Evolutionary conservation across 805 yeast species (phyloP).

Genomic region (Zygosaccharomyces siamensis): DNA sequence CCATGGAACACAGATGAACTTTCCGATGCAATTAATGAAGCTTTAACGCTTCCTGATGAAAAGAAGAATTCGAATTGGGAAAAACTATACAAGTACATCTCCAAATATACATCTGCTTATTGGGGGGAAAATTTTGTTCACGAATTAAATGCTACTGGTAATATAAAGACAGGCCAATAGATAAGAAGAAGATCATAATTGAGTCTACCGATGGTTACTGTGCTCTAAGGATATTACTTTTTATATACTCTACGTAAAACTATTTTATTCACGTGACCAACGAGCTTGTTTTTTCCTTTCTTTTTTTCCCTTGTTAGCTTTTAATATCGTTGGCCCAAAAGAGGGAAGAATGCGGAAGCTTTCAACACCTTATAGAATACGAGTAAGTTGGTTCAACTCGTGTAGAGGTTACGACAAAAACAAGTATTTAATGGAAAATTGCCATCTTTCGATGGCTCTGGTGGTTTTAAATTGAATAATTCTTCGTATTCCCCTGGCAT

Average conservation of each 20-base stretch:
- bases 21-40: slow-evolving; percentile 78
- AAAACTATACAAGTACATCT: slow-evolving; percentile 78
- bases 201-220: neutral
- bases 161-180: slow-evolving; percentile 4
- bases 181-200: neutral
- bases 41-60: slow-evolving; percentile 79
- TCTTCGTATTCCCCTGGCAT: neutral
- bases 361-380: neutral
- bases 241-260: neutral
- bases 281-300: neutral
- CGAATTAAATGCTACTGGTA: slow-evolving; percentile 55
- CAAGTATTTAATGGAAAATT: neutral
- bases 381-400: neutral
- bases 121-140: slow-evolving; percentile 97
- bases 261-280: neutral
- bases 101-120: slow-evolving; percentile 88
- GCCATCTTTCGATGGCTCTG: slow-evolving; percentile 5
- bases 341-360: neutral
- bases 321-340: neutral
- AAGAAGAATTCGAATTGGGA: slow-evolving; percentile 74
- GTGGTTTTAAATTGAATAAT: neutral
- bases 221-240: neutral
- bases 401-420: neutral
- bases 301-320: slow-evolving; percentile 1
- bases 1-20: slow-evolving; percentile 98